Conservation (phyloP, 495 filamentous ascomycete genomes). For the Daldinia vernicosa region DNA sequence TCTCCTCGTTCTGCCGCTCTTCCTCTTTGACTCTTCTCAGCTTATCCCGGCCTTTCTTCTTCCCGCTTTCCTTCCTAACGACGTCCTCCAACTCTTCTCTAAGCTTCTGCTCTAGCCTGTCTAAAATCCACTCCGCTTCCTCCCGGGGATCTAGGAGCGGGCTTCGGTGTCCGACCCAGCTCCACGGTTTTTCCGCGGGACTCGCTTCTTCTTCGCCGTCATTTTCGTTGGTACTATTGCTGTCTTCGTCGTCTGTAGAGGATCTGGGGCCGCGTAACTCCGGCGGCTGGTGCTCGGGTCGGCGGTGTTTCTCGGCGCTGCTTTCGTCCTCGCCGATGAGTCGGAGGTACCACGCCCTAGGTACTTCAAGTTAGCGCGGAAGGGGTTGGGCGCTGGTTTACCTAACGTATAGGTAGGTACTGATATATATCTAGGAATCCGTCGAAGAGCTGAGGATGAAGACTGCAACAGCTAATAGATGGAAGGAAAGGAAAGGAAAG, state of each 20-base stretch:
- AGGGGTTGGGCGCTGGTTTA: neutral
- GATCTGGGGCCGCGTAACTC: no score
- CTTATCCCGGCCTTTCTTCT: slow-evolving; percentile 15
- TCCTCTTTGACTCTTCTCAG: slow-evolving; percentile 21
- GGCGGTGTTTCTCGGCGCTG: slow-evolving; percentile 54
- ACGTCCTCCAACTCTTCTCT: slow-evolving; percentile 59
- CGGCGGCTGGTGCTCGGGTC: slow-evolving; percentile 29
- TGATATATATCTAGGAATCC: no score
- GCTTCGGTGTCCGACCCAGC: slow-evolving; percentile 77
- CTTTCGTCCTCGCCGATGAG: slow-evolving; percentile 77
- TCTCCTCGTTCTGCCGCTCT: slow-evolving; percentile 30
- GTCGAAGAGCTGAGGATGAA: neutral
- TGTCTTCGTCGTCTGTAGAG: neutral
- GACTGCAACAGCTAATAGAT: neutral
- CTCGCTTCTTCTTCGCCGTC: slow-evolving; percentile 18
- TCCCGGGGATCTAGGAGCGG: slow-evolving; percentile 76
- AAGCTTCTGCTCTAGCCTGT: slow-evolving; percentile 65
- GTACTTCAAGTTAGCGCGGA: slow-evolving; percentile 2
- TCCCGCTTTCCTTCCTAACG: slow-evolving; percentile 17
- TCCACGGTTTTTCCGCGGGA: slow-evolving; percentile 59
- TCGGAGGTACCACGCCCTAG: slow-evolving; percentile 73
- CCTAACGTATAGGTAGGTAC: neutral
- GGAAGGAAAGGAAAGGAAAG: neutral
- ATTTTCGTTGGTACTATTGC: neutral
- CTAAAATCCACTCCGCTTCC: slow-evolving; percentile 85